These are phyloP conservation scores for Helianthus tuberosus DNA, from an alignment of 129 eudicot genomes.

Conservation along the genomic window DNA sequence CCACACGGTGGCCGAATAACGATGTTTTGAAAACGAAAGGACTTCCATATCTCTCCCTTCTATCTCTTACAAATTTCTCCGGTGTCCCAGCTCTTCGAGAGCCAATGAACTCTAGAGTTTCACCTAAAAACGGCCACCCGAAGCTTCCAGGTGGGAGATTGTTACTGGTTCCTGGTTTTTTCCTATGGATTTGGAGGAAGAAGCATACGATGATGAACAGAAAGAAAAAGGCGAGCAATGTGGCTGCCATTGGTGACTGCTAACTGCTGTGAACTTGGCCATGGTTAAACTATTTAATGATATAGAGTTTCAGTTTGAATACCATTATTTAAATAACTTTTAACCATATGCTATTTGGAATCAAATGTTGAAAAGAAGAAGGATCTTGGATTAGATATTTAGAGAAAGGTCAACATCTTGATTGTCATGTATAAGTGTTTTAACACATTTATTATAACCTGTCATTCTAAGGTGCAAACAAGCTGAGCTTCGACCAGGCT, in stretches of 20 bases:
- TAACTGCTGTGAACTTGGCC: background rate
- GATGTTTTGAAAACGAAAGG: conserved; percentile 48
- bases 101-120: conserved; percentile 7
- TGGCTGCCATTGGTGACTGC: background rate
- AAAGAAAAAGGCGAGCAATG: background rate
- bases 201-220: background rate
- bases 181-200: background rate
- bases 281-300: background rate
- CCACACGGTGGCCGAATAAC: conserved; percentile 34
- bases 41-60: conserved; percentile 26
- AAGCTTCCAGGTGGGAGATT: conserved; percentile 32
- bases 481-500: too few species aligned
- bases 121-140: conserved; percentile 25
- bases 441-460: too few species aligned
- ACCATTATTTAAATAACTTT: background rate
- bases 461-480: too few species aligned
- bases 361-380: background rate
- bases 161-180: background rate
- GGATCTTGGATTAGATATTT: background rate
- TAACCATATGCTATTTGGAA: background rate
- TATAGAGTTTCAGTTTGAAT: background rate
- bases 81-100: conserved; percentile 8
- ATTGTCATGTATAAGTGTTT: too few species aligned
- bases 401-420: conserved; percentile 2
- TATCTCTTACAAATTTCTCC: conserved; percentile 24